Percentiles rank a stretch among this genome's conserved stretches.
phyloP scores from a whole-genome alignment of 2,329 filamentous ascomycete genomes.

The Xylariaceae sp. region DNA sequence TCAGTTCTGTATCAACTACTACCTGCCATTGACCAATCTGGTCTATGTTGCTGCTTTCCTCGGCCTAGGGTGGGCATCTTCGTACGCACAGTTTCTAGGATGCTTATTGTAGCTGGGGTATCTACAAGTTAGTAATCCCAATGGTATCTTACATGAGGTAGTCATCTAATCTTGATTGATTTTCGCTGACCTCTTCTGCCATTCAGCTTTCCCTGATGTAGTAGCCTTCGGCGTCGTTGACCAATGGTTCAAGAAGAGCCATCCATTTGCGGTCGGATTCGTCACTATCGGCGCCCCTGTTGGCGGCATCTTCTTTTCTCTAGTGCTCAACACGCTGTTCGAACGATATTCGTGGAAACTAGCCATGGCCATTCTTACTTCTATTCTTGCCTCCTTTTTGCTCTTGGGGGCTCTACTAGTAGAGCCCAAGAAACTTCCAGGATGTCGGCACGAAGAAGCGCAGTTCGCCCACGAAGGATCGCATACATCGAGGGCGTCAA shows the following conservation, averaged over 20 bases:
- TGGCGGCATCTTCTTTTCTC: neutral
- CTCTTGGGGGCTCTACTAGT: neutral
- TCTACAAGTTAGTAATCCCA: neutral
- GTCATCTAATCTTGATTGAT: too few species aligned
- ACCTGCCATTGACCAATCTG: neutral
- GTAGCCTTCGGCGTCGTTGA: neutral
- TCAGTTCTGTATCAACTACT: neutral
- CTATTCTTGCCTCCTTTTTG: neutral
- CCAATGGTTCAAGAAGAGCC: neutral
- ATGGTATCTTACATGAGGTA: too few species aligned
- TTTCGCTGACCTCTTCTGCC: too few species aligned
- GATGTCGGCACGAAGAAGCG: neutral
- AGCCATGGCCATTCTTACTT: neutral
- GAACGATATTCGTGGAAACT: neutral
- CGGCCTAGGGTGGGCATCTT: neutral
- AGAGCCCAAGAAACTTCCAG: neutral
- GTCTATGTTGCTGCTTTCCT: neutral
- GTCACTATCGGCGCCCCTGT: neutral
- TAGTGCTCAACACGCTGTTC: neutral
- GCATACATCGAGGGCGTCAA: neutral
- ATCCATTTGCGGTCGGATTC: neutral
- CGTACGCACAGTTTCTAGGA: neutral
- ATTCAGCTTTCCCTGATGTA: neutral
- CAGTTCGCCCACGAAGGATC: neutral
- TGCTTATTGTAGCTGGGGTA: neutral